A percentile compares a stretch with the other conserved stretches of the same genome.
phyloP scores from a whole-genome alignment of 805 yeast species.

The Candida caryicola region DNA sequence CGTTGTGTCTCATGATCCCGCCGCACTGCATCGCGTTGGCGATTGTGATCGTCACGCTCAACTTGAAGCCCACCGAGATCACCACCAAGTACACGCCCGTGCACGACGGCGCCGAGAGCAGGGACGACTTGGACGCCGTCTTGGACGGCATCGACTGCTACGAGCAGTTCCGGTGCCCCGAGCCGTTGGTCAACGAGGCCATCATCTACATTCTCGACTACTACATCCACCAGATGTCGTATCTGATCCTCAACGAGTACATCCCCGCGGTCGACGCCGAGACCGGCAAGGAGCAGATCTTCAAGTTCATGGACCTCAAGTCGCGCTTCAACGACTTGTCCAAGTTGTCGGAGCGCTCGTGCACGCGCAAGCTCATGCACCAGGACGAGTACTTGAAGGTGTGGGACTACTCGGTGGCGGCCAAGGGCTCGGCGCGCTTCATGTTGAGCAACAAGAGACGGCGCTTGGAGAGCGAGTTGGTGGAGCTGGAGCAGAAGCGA shows the following conservation, averaged over 20 bases:
- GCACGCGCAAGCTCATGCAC: constrained; percentile 26
- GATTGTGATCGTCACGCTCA: constrained; percentile 57
- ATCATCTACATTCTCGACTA: constrained; percentile 57
- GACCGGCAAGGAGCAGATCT: constrained; percentile 46
- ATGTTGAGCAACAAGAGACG: constrained; percentile 49
- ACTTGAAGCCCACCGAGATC: constrained; percentile 38
- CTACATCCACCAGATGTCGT: constrained; percentile 56
- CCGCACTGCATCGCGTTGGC: constrained; percentile 75
- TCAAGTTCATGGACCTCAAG: constrained; percentile 45
- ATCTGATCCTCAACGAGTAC: constrained; percentile 47
- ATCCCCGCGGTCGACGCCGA: constrained; percentile 34
- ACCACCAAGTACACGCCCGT: constrained; percentile 5
- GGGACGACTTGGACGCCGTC: constrained; percentile 17
- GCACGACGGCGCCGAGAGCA: constrained; percentile 16
- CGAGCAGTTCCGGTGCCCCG: constrained; percentile 41
- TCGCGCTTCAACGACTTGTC: constrained; percentile 40
- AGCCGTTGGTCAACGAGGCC: constrained; percentile 46
- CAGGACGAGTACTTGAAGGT: constrained; percentile 47
- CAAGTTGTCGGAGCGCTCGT: constrained; percentile 30
- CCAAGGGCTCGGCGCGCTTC: constrained; percentile 47
- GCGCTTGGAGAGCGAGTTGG: constrained; percentile 26
- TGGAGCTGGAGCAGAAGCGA: no score
- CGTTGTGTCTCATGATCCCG: constrained; percentile 65
- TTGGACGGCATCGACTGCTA: constrained; percentile 34
- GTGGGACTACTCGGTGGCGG: constrained; percentile 42